Conservation (phyloP, 768 basidiomycete genomes). For the Polyporus arcularius region DNA sequence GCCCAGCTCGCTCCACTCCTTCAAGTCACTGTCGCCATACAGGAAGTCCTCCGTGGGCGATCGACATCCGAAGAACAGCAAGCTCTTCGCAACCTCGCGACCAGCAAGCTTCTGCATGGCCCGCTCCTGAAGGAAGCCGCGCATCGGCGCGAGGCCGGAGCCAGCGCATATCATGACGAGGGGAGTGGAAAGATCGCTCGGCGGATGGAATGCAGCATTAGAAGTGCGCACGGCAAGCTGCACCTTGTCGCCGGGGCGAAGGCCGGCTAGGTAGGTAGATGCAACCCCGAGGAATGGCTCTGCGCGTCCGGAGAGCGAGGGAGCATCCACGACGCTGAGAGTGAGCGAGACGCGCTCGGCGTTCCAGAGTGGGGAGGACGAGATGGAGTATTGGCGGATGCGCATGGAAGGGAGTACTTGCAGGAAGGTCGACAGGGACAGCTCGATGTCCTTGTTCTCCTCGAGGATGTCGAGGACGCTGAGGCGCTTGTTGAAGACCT, state of each 20-base stretch:
- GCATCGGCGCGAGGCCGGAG: slow-evolving; percentile 50
- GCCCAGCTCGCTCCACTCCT: slow-evolving; percentile 39
- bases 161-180: slow-evolving; percentile 51
- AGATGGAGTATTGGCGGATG: slow-evolving; percentile 54
- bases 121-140: slow-evolving; percentile 53
- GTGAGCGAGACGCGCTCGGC: slow-evolving; percentile 44
- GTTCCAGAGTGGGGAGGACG: slow-evolving; percentile 49
- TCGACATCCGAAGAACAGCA: slow-evolving; percentile 49
- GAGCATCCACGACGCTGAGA: slow-evolving; percentile 43
- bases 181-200: slow-evolving; percentile 38
- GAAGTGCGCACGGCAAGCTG: slow-evolving; percentile 43
- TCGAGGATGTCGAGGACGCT: slow-evolving; percentile 47
- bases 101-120: slow-evolving; percentile 45
- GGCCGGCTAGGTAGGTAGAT: slow-evolving; percentile 43
- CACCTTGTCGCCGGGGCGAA: slow-evolving; percentile 40
- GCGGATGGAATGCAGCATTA: slow-evolving; percentile 42
- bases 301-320: slow-evolving; percentile 34
- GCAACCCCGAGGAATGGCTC: slow-evolving; percentile 45
- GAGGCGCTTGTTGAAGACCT: slow-evolving; percentile 38
- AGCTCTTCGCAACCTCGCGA: slow-evolving; percentile 38
- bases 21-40: slow-evolving; percentile 41
- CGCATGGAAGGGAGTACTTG: slow-evolving; percentile 48
- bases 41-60: slow-evolving; percentile 40
- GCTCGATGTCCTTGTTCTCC: slow-evolving; percentile 34
- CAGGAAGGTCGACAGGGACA: slow-evolving; percentile 43